Conservation (phyloP, 176 grass and related monocot genomes). For the Zoysia pacifica region DNA sequence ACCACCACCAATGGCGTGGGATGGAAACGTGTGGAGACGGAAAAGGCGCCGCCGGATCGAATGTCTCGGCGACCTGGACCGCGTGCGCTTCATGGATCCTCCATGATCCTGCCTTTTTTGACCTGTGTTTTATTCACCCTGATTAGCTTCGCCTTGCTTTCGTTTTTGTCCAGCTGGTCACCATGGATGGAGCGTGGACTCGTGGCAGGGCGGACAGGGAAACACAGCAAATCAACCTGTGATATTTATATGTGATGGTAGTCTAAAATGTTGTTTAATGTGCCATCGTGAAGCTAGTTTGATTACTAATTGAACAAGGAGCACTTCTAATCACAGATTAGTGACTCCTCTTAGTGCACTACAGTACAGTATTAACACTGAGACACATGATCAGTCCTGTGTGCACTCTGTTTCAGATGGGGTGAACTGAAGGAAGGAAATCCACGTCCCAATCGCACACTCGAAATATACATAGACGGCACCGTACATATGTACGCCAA, state of each 20-base stretch:
- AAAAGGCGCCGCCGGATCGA: slow-evolving; percentile 17
- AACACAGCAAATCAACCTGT: slow-evolving; percentile 28
- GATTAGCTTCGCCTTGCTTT: not conserved
- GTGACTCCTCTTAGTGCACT: not conserved
- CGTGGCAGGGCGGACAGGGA: not conserved
- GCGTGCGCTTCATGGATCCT: slow-evolving; percentile 26
- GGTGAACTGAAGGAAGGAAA: not conserved
- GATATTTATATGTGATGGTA: not conserved
- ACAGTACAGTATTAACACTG: not conserved
- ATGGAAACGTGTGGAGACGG: slow-evolving; percentile 39
- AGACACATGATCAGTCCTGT: not conserved
- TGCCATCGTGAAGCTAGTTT: not conserved
- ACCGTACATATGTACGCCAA: not conserved
- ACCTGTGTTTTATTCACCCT: slow-evolving; percentile 39
- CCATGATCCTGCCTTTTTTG: slow-evolving; percentile 53
- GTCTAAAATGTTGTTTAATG: slow-evolving; percentile 14
- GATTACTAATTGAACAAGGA: not conserved
- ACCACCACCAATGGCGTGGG: slow-evolving; percentile 15
- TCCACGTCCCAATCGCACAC: not conserved
- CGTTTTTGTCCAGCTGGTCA: not conserved
- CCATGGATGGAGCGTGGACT: no score
- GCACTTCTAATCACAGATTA: not conserved
- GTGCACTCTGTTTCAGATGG: not conserved
- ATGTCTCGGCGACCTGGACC: not conserved
- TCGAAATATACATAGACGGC: not conserved